phyloP scores from a whole-genome alignment of 83 land plant genomes.

The Picea abies region DNA sequence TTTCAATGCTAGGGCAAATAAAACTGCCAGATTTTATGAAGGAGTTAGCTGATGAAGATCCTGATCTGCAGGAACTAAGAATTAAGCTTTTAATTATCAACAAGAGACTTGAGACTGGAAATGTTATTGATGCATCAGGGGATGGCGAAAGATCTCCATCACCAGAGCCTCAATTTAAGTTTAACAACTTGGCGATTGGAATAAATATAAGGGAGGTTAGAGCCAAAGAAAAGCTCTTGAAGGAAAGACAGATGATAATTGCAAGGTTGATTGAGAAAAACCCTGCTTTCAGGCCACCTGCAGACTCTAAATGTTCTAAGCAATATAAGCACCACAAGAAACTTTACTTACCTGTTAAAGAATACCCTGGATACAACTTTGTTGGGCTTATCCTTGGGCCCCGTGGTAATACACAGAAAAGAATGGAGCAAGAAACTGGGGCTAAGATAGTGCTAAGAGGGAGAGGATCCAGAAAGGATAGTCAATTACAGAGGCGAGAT shows the following conservation, averaged over 20 bases:
- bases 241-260: slow-evolving; percentile 71
- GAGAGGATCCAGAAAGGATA: slow-evolving; percentile 47
- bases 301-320: slow-evolving; percentile 44
- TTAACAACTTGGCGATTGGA: slow-evolving; percentile 72
- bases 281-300: slow-evolving; percentile 73
- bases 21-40: slow-evolving; percentile 36
- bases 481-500: slow-evolving; percentile 37
- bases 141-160: slow-evolving; percentile 76
- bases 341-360: slow-evolving; percentile 80
- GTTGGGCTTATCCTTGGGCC: slow-evolving; percentile 85
- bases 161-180: slow-evolving; percentile 77
- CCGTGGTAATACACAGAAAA: slow-evolving; percentile 79
- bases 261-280: slow-evolving; percentile 59
- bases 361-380: slow-evolving; percentile 81
- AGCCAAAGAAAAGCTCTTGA: slow-evolving; percentile 57
- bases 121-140: slow-evolving; percentile 25
- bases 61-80: slow-evolving; percentile 24
- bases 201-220: slow-evolving; percentile 63
- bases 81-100: slow-evolving; percentile 21
- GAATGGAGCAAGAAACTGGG: slow-evolving; percentile 84
- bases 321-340: slow-evolving; percentile 75
- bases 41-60: not conserved
- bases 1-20: slow-evolving; percentile 24
- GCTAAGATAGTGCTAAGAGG: slow-evolving; percentile 82
- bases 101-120: slow-evolving; percentile 22